Base-by-base conservation (phyloP, 2,329 filamentous ascomycete genomes). In the Xylariaceae sp. region DNA sequence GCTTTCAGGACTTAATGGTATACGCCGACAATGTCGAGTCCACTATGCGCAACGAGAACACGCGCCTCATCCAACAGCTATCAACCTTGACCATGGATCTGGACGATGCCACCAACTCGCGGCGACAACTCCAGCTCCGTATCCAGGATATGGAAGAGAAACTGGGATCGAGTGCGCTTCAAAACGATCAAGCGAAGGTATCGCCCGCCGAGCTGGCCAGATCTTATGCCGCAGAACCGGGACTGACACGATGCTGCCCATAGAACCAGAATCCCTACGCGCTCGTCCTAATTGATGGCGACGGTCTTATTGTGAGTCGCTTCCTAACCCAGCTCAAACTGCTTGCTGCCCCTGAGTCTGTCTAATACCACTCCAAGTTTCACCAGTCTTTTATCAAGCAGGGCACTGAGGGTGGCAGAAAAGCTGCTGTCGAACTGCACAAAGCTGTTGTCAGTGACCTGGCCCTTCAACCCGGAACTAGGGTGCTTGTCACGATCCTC, bases 261-360 rank as follows among this genome's bases (percentile, higher is more conserved):
- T 66, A 84, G 80, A 78, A 76, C 60, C 76, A 74, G 53, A 86
- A 85, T 71, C 77, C 80, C 47, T 88, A 88, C 69, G 76, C 86
- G 66, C 72, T 83, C 64, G 78, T 86, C 45, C 69, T 87, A 64
- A 80, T 88, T 65, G 85, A 88, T 69, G 85, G 84, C 44, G 81
- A 88, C 69, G 82, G 83, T 50, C 76, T 86, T 60, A 74, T 86
- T 70, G 84, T 87, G 68, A 70, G 77, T 55, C 58, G 50, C 49
- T 58, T 48, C 56, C 18, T 53, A 44, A 55, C 13, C 55, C 58
- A 61, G 55, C 63, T 50, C 61, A 9, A 34, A 6, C 15, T 60
- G 56, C 51, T 51, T 45, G 9, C 5, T 23, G 18, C n/a, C 55
- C 54, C 54, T 58, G 55, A 49, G 58, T 61, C 58, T 58, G 50